Evolutionary conservation across 352 stramenopile genomes (phyloP), one percentile per base, ranked within the genome.

Genomic region (Plasmopara halstedii): DNA sequence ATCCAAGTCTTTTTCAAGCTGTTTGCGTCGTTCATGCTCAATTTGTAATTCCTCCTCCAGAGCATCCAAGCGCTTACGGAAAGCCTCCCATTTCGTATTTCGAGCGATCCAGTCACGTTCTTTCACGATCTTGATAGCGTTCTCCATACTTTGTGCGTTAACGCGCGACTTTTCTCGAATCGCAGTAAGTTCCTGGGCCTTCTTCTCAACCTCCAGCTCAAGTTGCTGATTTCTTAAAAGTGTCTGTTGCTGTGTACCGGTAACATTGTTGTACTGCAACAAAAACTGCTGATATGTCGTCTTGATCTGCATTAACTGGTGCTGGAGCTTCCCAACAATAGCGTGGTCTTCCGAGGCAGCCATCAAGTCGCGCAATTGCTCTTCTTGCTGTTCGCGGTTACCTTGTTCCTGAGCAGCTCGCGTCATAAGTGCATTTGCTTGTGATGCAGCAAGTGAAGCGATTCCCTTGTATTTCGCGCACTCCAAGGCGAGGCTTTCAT

Each of bases 271-370:
- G 46, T 88, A 88, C 23, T 84, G 78, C 22, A 67, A 37, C 0
- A 79, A 26, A n/a, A 88, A 90, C n/a, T 85, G 71, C 50, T 93
- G 81, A 56, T 88, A 93, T 11, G 68, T 83, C 3, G 62, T 33
- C 47, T 88, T 94, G n/a, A 94, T 80, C n/a, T 89, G 70, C 52
- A 92, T 73, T 13, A 97, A 59, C 52, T 96, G 76, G 22, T 89
- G 73, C 55, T 97, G 91, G 10, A 97, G 62, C 42, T 78, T 64
- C 1, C 83, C 90, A 27, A 97, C 91, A 23, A 97, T 70, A 3
- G 84, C 71, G 33, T 96, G 85, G 55, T 97, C 91, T 51, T 97
- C 89, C 2, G 68, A 90, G 0, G 79, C 67, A 0, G 63, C 70
- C 46, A 89, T 85, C 11, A 94, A 55, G 25, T 96, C 73, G 4